Evolutionary conservation across 805 yeast genomes (phyloP).

Genomic region (Starmerella roubikii): DNA sequence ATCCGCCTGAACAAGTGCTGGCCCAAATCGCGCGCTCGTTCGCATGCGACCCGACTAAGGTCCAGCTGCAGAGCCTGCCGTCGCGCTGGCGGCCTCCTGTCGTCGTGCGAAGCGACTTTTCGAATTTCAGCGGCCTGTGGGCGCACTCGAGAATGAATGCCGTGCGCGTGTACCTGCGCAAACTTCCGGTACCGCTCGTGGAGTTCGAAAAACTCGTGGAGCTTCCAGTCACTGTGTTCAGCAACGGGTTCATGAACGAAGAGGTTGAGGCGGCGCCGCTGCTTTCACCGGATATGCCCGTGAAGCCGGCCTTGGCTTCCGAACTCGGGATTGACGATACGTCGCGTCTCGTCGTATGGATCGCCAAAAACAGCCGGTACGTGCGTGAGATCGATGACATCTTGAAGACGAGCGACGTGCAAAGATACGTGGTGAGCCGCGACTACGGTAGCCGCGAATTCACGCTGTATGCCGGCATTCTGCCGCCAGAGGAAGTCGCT

Average conservation of each 20-base stretch:
- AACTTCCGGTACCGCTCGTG: conserved; percentile 55
- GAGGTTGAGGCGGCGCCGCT: neutral
- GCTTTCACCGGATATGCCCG: neutral
- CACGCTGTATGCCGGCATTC: conserved; percentile 31
- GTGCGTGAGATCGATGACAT: conserved; percentile 1
- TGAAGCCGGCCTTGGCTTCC: neutral
- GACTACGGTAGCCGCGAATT: no score
- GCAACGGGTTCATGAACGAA: conserved; percentile 35
- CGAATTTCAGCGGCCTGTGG: conserved; percentile 15
- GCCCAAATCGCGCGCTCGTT: conserved; percentile 43
- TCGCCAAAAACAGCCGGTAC: conserved; percentile 1
- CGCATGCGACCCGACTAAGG: conserved; percentile 44
- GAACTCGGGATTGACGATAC: neutral
- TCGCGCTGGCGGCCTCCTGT: neutral
- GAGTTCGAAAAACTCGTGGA: conserved; percentile 67
- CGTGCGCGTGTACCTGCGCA: conserved; percentile 50
- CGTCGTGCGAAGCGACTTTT: conserved; percentile 2
- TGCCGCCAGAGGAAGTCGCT: conserved; percentile 6
- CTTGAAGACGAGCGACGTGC: neutral
- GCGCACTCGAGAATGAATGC: neutral
- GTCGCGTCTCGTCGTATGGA: conserved; percentile 15
- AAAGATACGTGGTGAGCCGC: conserved; percentile 36
- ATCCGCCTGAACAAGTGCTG: conserved; percentile 47
- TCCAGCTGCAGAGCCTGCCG: conserved; percentile 37
- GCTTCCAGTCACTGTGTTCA: conserved; percentile 57